Evolutionary conservation across 108 stramenopile genomes (phyloP).

Genomic region (Nannochloropsis salina): DNA sequence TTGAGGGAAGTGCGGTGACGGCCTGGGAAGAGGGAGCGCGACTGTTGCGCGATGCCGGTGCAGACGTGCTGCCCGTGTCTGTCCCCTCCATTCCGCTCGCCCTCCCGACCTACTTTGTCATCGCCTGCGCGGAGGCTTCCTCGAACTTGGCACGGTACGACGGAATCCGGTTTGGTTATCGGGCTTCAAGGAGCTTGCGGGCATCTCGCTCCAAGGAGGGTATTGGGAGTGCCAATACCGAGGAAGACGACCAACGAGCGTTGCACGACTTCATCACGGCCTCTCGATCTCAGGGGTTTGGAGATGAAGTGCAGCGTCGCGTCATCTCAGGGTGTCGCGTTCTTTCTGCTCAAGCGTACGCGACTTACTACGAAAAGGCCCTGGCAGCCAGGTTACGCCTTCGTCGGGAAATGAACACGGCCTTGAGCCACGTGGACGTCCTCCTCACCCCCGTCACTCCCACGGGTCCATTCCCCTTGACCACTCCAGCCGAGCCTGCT

Average conservation of each 20-base stretch:
- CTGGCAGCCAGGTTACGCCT: constrained; percentile 63
- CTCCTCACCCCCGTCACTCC: constrained; percentile 72
- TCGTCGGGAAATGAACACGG: constrained; percentile 58
- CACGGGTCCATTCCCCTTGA: constrained; percentile 51
- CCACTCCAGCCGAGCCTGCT: constrained; percentile 44
- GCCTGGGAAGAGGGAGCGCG: constrained; percentile 22
- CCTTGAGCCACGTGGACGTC: constrained; percentile 52
- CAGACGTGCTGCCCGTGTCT: constrained; percentile 21
- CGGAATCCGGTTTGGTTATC: constrained; percentile 19
- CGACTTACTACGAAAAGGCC: constrained; percentile 76
- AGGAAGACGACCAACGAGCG: not conserved
- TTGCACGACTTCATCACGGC: not conserved
- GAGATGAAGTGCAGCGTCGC: constrained; percentile 67
- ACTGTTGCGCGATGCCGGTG: not conserved
- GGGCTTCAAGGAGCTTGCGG: not conserved
- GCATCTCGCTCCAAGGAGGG: not conserved
- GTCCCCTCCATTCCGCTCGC: constrained; percentile 25
- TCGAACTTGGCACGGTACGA: constrained; percentile 26
- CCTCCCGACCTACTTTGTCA: constrained; percentile 27
- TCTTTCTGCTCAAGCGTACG: constrained; percentile 73
- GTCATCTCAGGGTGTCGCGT: constrained; percentile 73
- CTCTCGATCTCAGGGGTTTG: constrained; percentile 66
- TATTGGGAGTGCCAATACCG: not conserved
- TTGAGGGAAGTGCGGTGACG: constrained; percentile 38
- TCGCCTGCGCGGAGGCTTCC: constrained; percentile 23